Evolutionary conservation across 176 grass and related monocot species (phyloP), one percentile per base, ranked within the genome.

Genomic region (Lolium perenne): DNA sequence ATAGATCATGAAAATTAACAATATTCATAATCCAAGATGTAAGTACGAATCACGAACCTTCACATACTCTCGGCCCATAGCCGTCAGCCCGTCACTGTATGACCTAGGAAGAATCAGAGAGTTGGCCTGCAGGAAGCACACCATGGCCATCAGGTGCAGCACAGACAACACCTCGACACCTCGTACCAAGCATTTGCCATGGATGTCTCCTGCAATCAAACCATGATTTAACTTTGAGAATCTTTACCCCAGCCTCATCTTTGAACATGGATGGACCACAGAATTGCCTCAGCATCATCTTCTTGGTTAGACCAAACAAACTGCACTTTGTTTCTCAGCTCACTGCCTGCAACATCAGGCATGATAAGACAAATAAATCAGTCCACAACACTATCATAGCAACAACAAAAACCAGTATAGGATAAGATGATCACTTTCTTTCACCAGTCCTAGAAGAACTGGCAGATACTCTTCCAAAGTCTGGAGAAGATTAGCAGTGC

Each of bases 111-210:
- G 86, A 76, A 95, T 88, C 47, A 95, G 59, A 18, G 53, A 72
- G 62, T 95, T 95, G 10, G 86, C 93, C 71, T 87, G 88, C 35
- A 81, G 83, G 76, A 92, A 86, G 79, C 88, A 95, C 73, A 91
- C 74, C 86, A 92, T 75, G 67, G 90, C 82, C 88, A 95, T 93
- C 82, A 95, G 86, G 70, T 95, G 91, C 77, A 95, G 83, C 69
- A 91, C 93, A 50, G 88, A 89, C n/a, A 95, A 29, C 59, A 91
- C 88, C 83, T 95, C 93, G 22, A n/a, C n/a, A n/a, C n/a, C n/a
- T n/a, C n/a, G n/a, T 95, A 95, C 91, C 91, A 95, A 88, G 89
- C 86, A 83, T 92, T 84, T 72, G 83, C 7, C 76, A 95, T 91
- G 61, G 74, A 74, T 75, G 90, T 91, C 88, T 95, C 91, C 91